phyloP scores from a whole-genome alignment of 1,139 yeast species.

The Zygosaccharomyces pseudobailii region DNA sequence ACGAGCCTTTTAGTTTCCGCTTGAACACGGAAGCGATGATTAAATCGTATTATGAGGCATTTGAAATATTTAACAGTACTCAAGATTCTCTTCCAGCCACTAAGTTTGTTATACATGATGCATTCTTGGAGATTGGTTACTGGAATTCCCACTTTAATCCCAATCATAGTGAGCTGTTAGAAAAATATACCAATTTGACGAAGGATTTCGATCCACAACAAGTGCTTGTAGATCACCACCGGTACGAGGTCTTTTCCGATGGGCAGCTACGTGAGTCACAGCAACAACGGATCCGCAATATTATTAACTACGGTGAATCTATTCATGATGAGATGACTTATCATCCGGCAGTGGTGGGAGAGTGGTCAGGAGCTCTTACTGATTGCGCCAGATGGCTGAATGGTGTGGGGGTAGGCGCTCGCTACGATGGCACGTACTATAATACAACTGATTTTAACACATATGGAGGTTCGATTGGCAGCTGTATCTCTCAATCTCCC shows the following conservation, averaged over 20 bases:
- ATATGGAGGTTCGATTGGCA: conserved; percentile 14
- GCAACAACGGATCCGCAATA: conserved; percentile 31
- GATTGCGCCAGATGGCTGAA: conserved; percentile 66
- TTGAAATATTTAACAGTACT: conserved; percentile 34
- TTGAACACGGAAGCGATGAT: conserved; percentile 40
- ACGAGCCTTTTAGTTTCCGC: conserved; percentile 55
- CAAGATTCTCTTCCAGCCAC: conserved; percentile 41
- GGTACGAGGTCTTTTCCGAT: conserved; percentile 55
- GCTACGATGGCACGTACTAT: conserved; percentile 50
- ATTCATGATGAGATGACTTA: conserved; percentile 37
- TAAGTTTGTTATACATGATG: conserved; percentile 56
- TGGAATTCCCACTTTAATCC: conserved; percentile 47
- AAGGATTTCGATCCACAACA: conserved; percentile 34
- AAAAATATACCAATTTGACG: conserved; percentile 18
- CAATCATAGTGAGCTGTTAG: conserved; percentile 28
- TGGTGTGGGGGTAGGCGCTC: conserved; percentile 55
- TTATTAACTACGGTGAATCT: conserved; percentile 38
- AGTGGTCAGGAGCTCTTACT: conserved; percentile 61
- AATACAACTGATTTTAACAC: conserved; percentile 35
- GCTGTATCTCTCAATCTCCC: conserved; percentile 20
- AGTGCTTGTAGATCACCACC: conserved; percentile 53
- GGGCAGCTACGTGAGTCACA: conserved; percentile 37
- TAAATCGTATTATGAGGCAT: conserved; percentile 37
- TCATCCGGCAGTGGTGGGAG: conserved; percentile 56
- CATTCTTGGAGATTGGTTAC: conserved; percentile 46